A percentile compares a stretch with the other conserved stretches of the same genome.
phyloP scores from a whole-genome alignment of 495 filamentous ascomycete species.

The Lasiosphaeria miniovina region DNA sequence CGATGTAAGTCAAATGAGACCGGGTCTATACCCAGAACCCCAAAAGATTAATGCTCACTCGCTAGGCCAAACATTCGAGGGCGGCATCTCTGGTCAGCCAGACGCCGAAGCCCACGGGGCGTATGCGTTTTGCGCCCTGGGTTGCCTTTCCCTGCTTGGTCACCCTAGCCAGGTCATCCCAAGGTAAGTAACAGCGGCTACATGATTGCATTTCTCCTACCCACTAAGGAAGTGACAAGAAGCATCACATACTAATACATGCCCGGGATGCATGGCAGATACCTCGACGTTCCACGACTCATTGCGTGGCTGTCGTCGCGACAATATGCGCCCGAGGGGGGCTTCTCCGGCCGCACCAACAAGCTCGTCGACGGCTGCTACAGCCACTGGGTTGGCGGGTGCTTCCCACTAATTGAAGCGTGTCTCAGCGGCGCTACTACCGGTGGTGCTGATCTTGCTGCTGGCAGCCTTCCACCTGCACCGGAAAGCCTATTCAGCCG shows the following conservation, averaged over 20 bases:
- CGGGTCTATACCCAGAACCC: not conserved
- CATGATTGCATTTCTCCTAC: not conserved
- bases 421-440: conserved; percentile 44
- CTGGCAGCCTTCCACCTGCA: conserved; percentile 20
- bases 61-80: conserved; percentile 88
- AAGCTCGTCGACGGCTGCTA: conserved; percentile 98
- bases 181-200: conserved; percentile 42
- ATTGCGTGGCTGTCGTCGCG: conserved; percentile 84
- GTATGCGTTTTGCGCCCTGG: conserved; percentile 93
- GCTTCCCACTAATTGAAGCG: conserved; percentile 89
- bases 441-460: not conserved
- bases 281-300: conserved; percentile 73
- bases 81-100: conserved; percentile 80
- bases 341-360: conserved; percentile 90
- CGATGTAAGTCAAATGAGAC: conserved; percentile 57
- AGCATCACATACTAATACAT: conserved; percentile 6
- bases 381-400: conserved; percentile 93
- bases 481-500: conserved; percentile 65
- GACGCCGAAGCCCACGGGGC: conserved; percentile 90
- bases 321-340: conserved; percentile 89
- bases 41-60: conserved; percentile 9
- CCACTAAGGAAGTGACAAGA: conserved; percentile 17
- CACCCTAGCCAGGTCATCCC: conserved; percentile 67
- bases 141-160: conserved; percentile 77
- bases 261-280: conserved; percentile 41